Percentiles rank a stretch among this genome's conserved stretches.
phyloP scores from a whole-genome alignment of 2,329 filamentous ascomycete species.

The Neofusicoccum sp. region DNA sequence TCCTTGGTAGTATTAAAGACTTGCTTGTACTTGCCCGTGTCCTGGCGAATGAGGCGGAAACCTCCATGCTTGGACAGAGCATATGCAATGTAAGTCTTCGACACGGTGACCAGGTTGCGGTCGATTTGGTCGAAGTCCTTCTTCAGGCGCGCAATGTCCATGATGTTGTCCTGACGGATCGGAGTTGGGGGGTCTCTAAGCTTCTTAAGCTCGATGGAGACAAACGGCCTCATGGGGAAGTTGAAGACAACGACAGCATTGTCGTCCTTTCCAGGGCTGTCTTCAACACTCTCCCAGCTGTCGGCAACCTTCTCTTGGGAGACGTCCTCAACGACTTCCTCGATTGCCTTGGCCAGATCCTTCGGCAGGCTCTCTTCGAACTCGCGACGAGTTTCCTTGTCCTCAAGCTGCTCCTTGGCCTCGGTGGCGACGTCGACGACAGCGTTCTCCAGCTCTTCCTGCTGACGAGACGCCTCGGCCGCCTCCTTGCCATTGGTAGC shows the following conservation, averaged over 20 bases:
- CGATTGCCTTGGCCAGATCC: slow-evolving; percentile 55
- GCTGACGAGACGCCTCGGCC: slow-evolving; percentile 45
- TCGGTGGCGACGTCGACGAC: slow-evolving; percentile 22
- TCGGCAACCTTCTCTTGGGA: slow-evolving; percentile 64
- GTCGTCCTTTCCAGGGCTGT: slow-evolving; percentile 66
- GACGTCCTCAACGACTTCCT: slow-evolving; percentile 58
- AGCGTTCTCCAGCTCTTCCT: slow-evolving; percentile 41
- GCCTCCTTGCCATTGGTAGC: slow-evolving; percentile 41
- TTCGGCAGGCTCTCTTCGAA: slow-evolving; percentile 55
- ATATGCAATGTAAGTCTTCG: slow-evolving; percentile 88
- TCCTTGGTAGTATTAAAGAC: slow-evolving; percentile 90
- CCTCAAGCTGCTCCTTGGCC: slow-evolving; percentile 47
- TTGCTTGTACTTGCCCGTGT: slow-evolving; percentile 87
- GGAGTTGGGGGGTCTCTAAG: slow-evolving; percentile 56
- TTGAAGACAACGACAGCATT: slow-evolving; percentile 79
- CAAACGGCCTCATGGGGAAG: slow-evolving; percentile 95
- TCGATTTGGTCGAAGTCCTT: slow-evolving; percentile 98
- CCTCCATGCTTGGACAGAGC: slow-evolving; percentile 91
- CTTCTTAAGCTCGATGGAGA: slow-evolving; percentile 72
- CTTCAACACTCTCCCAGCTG: slow-evolving; percentile 82
- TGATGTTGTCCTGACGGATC: slow-evolving; percentile 76
- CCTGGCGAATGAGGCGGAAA: slow-evolving; percentile 88
- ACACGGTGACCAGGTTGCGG: slow-evolving; percentile 85
- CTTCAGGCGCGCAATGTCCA: slow-evolving; percentile 91
- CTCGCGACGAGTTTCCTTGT: slow-evolving; percentile 52